phyloP scores from a whole-genome alignment of 441 rosid species.

The Erysimum cheiri region DNA sequence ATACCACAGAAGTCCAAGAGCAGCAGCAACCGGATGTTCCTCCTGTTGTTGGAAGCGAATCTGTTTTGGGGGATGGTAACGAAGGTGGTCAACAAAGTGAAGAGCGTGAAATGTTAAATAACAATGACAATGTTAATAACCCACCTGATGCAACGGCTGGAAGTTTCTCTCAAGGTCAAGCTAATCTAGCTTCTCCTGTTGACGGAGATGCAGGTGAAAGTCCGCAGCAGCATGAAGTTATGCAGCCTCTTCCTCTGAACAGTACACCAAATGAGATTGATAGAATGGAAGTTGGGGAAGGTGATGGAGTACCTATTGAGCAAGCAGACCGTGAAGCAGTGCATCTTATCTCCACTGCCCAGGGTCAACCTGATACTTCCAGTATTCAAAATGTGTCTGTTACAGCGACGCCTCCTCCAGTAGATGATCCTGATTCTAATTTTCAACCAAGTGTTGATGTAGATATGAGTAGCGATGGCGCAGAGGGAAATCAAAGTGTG shows the following conservation, averaged over 20 bases:
- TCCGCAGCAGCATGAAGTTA: constrained; percentile 53
- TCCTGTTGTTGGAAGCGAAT: constrained; percentile 56
- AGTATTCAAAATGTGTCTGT: constrained; percentile 48
- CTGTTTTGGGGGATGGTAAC: constrained; percentile 55
- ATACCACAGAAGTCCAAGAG: constrained; percentile 68
- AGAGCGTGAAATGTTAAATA: constrained; percentile 46
- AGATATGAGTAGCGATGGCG: constrained; percentile 76
- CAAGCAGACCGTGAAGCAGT: constrained; percentile 54
- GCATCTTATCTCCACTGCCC: constrained; percentile 55
- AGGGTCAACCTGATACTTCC: constrained; percentile 50
- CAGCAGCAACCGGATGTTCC: constrained; percentile 58
- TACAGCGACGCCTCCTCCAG: constrained; percentile 49
- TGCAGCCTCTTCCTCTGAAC: constrained; percentile 63
- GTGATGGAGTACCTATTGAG: constrained; percentile 54
- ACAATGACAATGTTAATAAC: constrained; percentile 31
- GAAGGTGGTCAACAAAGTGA: constrained; percentile 58
- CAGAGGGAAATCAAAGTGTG: constrained; percentile 63
- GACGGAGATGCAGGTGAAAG: constrained; percentile 48
- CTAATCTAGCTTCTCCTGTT: constrained; percentile 50
- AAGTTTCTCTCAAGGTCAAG: constrained; percentile 41
- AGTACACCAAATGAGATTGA: constrained; percentile 66
- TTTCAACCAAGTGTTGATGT: constrained; percentile 64
- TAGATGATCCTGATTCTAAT: constrained; percentile 47
- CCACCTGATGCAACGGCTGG: constrained; percentile 31
- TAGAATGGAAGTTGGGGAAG: constrained; percentile 80